Evolutionary conservation across 2,329 filamentous ascomycete species (phyloP).

Genomic region (Ascochyta pisi): DNA sequence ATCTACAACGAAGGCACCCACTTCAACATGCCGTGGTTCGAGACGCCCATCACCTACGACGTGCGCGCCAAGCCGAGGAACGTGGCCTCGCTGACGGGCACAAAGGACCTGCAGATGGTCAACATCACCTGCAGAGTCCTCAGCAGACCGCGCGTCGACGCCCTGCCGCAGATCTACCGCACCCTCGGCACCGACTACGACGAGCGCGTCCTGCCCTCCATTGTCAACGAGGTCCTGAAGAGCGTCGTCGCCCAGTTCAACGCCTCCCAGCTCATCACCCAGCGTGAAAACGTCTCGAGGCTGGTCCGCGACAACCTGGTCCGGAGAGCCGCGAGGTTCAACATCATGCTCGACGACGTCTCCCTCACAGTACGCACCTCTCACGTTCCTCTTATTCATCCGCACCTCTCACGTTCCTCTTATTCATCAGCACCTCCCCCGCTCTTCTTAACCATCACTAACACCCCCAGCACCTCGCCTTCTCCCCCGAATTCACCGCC

Average conservation of each 20-base stretch:
- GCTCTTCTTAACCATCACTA: slow-evolving; percentile 17
- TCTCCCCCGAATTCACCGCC: slow-evolving; percentile 73
- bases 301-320: slow-evolving; percentile 94
- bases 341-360: slow-evolving; percentile 96
- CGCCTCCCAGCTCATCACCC: slow-evolving; percentile 96
- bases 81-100: slow-evolving; percentile 94
- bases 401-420: no score
- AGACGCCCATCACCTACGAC: slow-evolving; percentile 95
- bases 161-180: slow-evolving; percentile 95
- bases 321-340: slow-evolving; percentile 90
- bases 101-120: slow-evolving; percentile 99
- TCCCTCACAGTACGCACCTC: slow-evolving; percentile 78
- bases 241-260: slow-evolving; percentile 99
- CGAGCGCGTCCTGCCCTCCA: slow-evolving; percentile 95
- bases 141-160: slow-evolving; percentile 83
- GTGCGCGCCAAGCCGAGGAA: slow-evolving; percentile 97
- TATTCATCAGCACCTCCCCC: no score
- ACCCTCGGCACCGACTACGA: slow-evolving; percentile 96
- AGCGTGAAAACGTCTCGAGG: slow-evolving; percentile 94
- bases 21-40: slow-evolving; percentile 93
- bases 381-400: background rate
- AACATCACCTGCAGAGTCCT: slow-evolving; percentile 99
- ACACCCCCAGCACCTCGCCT: slow-evolving; percentile 65
- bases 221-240: slow-evolving; percentile 99
- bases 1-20: slow-evolving; percentile 99